Base-by-base conservation (phyloP, 345 rosid species). In the Eucalyptus marginata region DNA sequence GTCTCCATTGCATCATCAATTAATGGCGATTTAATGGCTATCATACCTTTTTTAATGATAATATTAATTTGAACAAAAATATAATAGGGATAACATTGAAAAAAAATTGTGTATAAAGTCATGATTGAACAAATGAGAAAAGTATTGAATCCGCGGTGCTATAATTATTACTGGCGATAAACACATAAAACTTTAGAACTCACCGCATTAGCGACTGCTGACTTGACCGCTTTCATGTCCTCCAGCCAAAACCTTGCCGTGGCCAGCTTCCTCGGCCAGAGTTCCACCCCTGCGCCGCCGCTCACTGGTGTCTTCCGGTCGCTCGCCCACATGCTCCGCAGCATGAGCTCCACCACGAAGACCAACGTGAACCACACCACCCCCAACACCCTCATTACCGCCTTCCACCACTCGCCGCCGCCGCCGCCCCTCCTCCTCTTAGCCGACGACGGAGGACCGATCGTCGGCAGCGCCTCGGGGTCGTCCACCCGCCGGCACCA, bases 251-350 rank as follows among this genome's bases (percentile, higher is more conserved):
- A 94, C 88, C 62, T 91, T 25, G 97, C 97, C 13, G 96, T 94
- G n/a, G 89, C 94, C 86, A 93, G 81, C 89, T 92, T 94, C 89
- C 97, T 93, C 52, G 95, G 97, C 96, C 96, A 94, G 17, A 92
- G 93, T 94, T 95, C 96, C 92, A 93, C 94, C 58, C 95, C 96
- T 2, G 89, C 93, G n/a, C 96, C 95, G 29, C 98, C 94, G 33
- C 91, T 87, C 9, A 93, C 86, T 79, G n/a, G 91, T 27, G 94
- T 94, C 86, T 90, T 90, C 90, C 87, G 86, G 50, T 96, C 96
- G 43, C 90, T 24, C 85, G 93, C 86, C 90, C 91, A 92, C 86
- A 92, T 52, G 50, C 46, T 31, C 87, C 93, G 94, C 90, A 86
- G 8, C 40, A 88, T 20, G 86, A 95, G 94, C 86, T 93, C 92